Conservation (phyloP, 2,329 filamentous ascomycete genomes). For the Sarocladium oryzae region DNA sequence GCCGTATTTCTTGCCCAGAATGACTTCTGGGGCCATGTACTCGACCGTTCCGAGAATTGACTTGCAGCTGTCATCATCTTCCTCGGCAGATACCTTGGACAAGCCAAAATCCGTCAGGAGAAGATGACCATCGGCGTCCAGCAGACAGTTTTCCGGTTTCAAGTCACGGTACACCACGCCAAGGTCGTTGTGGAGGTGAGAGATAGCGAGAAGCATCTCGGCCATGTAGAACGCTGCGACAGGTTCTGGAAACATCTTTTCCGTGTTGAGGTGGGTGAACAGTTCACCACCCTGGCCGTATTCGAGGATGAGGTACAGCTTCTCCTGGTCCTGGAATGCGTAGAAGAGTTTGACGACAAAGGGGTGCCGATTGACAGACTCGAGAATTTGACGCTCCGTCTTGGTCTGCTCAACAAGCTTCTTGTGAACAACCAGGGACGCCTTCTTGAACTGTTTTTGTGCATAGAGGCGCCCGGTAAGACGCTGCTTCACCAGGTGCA, state of each 20-base stretch:
- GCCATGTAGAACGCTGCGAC: constrained; percentile 97
- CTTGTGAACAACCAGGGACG: constrained; percentile 90
- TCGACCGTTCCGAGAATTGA: constrained; percentile 92
- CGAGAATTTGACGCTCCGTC: constrained; percentile 89
- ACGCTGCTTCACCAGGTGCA: constrained; percentile 85
- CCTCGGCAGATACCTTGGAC: constrained; percentile 82
- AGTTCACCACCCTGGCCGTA: constrained; percentile 96
- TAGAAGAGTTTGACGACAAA: constrained; percentile 99
- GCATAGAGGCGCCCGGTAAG: constrained; percentile 85
- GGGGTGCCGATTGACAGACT: constrained; percentile 92
- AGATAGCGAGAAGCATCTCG: constrained; percentile 90
- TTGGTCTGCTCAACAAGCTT: constrained; percentile 95
- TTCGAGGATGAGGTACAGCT: constrained; percentile 93
- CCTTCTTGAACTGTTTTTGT: constrained; percentile 98
- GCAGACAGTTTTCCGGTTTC: constrained; percentile 94
- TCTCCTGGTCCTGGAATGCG: constrained; percentile 96
- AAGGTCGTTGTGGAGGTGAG: constrained; percentile 84
- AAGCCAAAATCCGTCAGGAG: constrained; percentile 95
- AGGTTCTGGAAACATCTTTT: constrained; percentile 90
- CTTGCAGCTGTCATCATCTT: constrained; percentile 57
- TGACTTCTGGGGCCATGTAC: constrained; percentile 97
- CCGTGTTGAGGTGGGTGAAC: constrained; percentile 87
- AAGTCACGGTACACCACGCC: constrained; percentile 95
- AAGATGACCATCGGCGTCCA: constrained; percentile 86
- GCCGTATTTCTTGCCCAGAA: constrained; percentile 82